Base-by-base conservation (phyloP, 768 basidiomycete genomes). In the Serpula lacrymans region DNA sequence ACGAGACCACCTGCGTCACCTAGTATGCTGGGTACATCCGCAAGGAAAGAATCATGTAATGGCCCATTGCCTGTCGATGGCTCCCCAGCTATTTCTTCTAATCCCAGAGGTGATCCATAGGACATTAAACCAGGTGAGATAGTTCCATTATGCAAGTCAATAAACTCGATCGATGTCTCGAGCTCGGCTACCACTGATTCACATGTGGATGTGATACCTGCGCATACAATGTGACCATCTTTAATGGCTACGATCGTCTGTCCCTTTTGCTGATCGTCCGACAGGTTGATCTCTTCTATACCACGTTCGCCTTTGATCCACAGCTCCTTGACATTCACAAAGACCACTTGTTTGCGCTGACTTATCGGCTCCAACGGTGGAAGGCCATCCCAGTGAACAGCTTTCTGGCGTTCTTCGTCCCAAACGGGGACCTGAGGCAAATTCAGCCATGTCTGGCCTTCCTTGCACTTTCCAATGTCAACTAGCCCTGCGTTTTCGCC, bases 1-100 rank as follows among this genome's bases (percentile, higher is more conserved):
- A 80, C 64, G 3, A 86, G 54, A 3, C 67, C 59, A 23, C 60
- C 63, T 20, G 63, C 55, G n/a, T n/a, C n/a, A 3, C 59, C 68
- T 2, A 72, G 42, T 11, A 70, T 25, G 4, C 35, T 28, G 0
- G 71, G 70, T 2, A 63, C 48, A 21, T 54, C 43, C 1, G 42
- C 48, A 21, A 60, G 54, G 48, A 63, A 24, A 12, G 78, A 72
- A 48, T 82, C 82, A 6, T 70, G 65, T 2, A 80, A 74, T 10
- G 52, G 33, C 1, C 88, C 88, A 50, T 90, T 88, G 24, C 67
- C 68, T 2, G 89, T 89, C 5, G 77, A 77, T 3, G 69, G 42
- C 55, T 92, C 89, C 16, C 65, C 52, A 0, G 60, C 49, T 47
- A 92, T 90, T 55, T 89, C 86, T 41, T 74, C 72, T 24, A 89